A percentile compares a stretch with the other conserved stretches of the same genome.
These are phyloP conservation scores for Colletotrichum sp. DNA, from an alignment of 2,329 filamentous ascomycete genomes.

Conservation along the genomic window DNA sequence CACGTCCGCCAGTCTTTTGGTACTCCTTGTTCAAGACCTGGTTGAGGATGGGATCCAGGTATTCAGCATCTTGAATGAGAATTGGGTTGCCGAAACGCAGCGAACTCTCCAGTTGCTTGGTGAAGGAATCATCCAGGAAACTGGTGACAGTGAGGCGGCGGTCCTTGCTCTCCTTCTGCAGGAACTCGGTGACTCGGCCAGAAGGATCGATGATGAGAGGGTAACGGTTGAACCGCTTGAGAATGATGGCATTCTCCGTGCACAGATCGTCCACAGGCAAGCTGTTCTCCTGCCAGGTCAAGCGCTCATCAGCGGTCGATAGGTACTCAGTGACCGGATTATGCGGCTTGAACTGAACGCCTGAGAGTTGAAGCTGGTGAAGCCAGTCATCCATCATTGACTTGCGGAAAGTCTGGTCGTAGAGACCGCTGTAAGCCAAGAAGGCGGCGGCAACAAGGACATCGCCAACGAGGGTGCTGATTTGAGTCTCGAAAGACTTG, in stretches of 20 bases:
- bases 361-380: conserved; percentile 90
- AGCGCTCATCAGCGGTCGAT: conserved; percentile 92
- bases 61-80: conserved; percentile 96
- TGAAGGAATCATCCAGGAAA: conserved; percentile 97
- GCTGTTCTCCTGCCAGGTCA: conserved; percentile 93
- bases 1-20: conserved; percentile 96
- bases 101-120: conserved; percentile 96
- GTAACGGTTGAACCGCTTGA: conserved; percentile 98
- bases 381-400: conserved; percentile 98
- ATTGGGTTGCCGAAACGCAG: conserved; percentile 98
- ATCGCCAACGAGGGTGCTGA: conserved; percentile 94
- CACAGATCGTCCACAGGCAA: conserved; percentile 96
- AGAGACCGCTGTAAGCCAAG: conserved; percentile 94
- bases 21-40: conserved; percentile 99
- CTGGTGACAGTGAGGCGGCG: conserved; percentile 94
- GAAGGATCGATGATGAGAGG: conserved; percentile 98
- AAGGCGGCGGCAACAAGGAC: conserved; percentile 97
- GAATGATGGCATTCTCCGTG: conserved; percentile 97
- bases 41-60: conserved; percentile 95
- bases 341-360: conserved; percentile 89
- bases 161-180: conserved; percentile 94
- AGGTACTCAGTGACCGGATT: conserved; percentile 97
- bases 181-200: conserved; percentile 90
- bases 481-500: conserved; percentile 97
- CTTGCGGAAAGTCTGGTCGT: conserved; percentile 97